These are phyloP conservation scores for Arthrobotrys iridis DNA, from an alignment of 2,329 filamentous ascomycete species.

Conservation along the genomic window DNA sequence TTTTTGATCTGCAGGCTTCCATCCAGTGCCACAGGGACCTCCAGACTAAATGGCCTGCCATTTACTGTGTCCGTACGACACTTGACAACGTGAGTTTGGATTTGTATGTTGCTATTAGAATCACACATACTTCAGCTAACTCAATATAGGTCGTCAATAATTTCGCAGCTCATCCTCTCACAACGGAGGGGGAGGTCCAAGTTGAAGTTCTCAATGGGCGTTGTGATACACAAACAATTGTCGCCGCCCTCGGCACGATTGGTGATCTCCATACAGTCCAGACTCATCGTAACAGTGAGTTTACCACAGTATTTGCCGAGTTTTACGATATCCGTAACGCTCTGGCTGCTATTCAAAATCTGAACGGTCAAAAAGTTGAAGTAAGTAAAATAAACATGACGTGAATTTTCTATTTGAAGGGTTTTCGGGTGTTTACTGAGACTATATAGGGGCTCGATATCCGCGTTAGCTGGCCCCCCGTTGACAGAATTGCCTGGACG, in stretches of 20 bases:
- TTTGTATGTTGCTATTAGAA: background rate
- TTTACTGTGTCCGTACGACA: constrained; percentile 7
- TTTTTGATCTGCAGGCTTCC: constrained; percentile 20
- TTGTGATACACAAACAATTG: background rate
- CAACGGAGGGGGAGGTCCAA: constrained; percentile 18
- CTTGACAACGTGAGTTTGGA: constrained; percentile 30
- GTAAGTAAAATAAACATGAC: constrained; percentile 60
- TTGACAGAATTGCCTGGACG: constrained; percentile 50
- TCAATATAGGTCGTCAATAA: constrained; percentile 5
- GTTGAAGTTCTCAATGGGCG: constrained; percentile 18
- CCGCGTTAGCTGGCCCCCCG: constrained; percentile 56
- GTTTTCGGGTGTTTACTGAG: constrained; percentile 58
- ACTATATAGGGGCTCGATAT: constrained; percentile 59
- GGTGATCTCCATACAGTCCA: constrained; percentile 68
- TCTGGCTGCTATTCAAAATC: constrained; percentile 62
- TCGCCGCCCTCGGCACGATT: background rate
- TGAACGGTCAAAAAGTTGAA: constrained; percentile 61
- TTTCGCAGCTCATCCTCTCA: constrained; percentile 13
- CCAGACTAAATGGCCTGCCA: background rate
- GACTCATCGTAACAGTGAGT: constrained; percentile 62
- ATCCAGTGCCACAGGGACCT: constrained; percentile 6
- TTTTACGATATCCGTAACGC: constrained; percentile 67
- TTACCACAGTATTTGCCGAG: constrained; percentile 66
- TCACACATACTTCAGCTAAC: background rate
- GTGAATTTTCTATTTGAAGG: background rate